Conservation (phyloP, 2,329 filamentous ascomycete genomes). For the Claviceps sp. region DNA sequence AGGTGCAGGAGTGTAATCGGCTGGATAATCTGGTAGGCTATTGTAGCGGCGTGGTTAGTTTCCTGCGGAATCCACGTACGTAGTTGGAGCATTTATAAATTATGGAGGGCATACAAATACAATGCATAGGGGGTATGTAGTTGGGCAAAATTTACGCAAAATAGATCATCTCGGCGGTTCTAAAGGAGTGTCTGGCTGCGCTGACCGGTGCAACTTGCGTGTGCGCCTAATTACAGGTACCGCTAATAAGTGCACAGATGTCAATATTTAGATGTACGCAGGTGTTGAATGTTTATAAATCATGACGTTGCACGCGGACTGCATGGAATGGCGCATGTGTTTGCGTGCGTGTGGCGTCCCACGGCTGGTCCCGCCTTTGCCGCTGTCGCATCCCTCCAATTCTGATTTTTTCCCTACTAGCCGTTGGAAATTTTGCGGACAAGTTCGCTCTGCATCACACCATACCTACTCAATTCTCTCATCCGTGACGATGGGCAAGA, state of each 20-base stretch:
- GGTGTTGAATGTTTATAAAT: too few species aligned
- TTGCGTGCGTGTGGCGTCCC: neutral
- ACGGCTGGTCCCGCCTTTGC: neutral
- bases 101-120: neutral
- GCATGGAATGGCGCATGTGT: neutral
- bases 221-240: too few species aligned
- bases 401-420: neutral
- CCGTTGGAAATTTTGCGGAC: neutral
- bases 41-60: conserved; percentile 73
- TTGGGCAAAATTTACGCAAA: too few species aligned
- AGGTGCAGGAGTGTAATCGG: conserved; percentile 56
- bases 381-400: neutral
- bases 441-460: neutral
- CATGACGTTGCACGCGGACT: neutral
- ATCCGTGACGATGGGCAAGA: conserved; percentile 22
- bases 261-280: too few species aligned
- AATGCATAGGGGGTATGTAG: neutral
- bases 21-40: conserved; percentile 72
- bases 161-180: too few species aligned
- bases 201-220: too few species aligned
- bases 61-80: conserved; percentile 49
- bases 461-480: neutral
- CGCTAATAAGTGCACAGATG: too few species aligned
- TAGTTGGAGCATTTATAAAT: neutral
- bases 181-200: too few species aligned